phyloP scores from a whole-genome alignment of 2,329 filamentous ascomycete genomes.

The Alternaria gaisen region DNA sequence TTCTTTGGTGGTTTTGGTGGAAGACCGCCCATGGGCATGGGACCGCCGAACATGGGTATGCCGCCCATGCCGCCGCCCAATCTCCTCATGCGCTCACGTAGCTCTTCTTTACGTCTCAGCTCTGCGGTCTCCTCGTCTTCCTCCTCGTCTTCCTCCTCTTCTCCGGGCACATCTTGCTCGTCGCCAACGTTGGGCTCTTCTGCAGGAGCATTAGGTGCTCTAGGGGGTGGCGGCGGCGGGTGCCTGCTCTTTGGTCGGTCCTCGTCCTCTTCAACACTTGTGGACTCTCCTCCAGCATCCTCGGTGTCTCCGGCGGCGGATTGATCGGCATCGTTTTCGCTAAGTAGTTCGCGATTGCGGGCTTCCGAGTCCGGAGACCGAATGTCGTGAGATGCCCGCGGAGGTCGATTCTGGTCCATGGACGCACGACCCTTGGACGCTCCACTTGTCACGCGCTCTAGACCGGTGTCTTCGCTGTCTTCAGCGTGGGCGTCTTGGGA shows the following conservation, averaged over 20 bases:
- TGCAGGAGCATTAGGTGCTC: constrained; percentile 52
- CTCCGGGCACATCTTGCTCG: constrained; percentile 60
- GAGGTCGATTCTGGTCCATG: constrained; percentile 51
- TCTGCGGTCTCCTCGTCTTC: constrained; percentile 91
- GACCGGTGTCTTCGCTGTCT: constrained; percentile 48
- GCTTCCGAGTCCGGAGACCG: constrained; percentile 51
- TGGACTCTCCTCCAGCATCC: constrained; percentile 68
- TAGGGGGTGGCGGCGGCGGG: constrained; percentile 25
- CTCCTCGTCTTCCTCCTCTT: constrained; percentile 73
- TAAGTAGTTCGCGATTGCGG: constrained; percentile 63
- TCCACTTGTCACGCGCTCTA: constrained; percentile 49
- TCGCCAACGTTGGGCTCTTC: constrained; percentile 58
- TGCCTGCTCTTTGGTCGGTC: constrained; percentile 56
- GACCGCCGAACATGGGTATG: constrained; percentile 85
- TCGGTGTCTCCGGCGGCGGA: constrained; percentile 70
- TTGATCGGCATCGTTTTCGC: constrained; percentile 72
- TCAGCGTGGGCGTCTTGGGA: constrained; percentile 49
- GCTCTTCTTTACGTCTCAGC: constrained; percentile 81
- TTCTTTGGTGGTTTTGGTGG: constrained; percentile 57
- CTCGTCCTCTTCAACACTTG: constrained; percentile 79
- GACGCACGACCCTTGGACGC: constrained; percentile 50
- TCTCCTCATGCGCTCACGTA: constrained; percentile 95
- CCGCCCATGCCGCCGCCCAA: constrained; percentile 94
- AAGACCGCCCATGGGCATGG: constrained; percentile 67
- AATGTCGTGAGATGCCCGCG: constrained; percentile 50